Percentiles rank a stretch among this genome's conserved stretches.
Conservation (phyloP, 2,329 filamentous ascomycete species). For the Ambrosiella beaveri region DNA sequence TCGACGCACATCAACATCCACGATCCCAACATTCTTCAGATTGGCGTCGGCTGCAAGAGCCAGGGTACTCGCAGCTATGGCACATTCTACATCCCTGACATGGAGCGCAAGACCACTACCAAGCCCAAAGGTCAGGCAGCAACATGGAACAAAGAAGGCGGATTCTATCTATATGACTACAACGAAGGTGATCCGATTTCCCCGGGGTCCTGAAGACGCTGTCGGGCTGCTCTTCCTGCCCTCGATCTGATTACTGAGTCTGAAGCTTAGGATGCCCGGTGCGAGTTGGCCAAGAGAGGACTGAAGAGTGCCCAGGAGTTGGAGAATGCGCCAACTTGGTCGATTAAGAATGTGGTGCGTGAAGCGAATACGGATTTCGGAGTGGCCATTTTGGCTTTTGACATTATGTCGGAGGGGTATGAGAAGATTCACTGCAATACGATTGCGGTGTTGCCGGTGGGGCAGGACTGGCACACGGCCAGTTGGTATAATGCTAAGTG, state of each 20-base stretch:
- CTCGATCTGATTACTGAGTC: not conserved
- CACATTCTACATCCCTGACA: not conserved
- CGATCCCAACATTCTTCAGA: not conserved
- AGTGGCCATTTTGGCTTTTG: constrained; percentile 7
- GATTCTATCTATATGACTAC: no score
- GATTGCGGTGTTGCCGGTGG: constrained; percentile 4
- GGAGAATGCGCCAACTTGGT: constrained; percentile 10
- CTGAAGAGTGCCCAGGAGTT: constrained; percentile 3
- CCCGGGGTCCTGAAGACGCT: no score
- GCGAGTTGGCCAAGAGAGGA: not conserved
- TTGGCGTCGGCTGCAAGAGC: not conserved
- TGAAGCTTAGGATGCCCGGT: not conserved
- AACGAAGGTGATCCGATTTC: no score
- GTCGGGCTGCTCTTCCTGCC: not conserved
- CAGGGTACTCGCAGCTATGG: not conserved
- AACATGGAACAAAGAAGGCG: not conserved
- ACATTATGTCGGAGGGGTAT: constrained; percentile 1
- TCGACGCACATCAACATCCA: not conserved
- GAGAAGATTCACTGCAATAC: constrained; percentile 14
- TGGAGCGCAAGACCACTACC: not conserved
- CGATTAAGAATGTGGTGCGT: constrained; percentile 9
- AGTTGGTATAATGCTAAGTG: constrained; percentile 18
- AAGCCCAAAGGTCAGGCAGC: not conserved
- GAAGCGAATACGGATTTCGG: constrained; percentile 9
- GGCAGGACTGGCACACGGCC: constrained; percentile 13